Evolutionary conservation across 257 asterid species (phyloP).

Genomic region (Salvia rosmarinus): DNA sequence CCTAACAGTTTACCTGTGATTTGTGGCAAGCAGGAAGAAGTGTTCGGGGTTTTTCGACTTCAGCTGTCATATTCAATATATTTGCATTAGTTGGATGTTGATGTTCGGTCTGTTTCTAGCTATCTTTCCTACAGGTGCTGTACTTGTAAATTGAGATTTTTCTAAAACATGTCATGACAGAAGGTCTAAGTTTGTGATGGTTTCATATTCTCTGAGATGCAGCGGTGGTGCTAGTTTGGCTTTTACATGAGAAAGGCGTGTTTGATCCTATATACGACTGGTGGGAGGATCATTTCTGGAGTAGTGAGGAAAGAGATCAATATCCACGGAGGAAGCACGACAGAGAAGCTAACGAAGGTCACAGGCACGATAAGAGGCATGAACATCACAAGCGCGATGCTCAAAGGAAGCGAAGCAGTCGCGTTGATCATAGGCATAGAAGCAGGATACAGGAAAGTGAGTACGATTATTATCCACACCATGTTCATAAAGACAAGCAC

Average conservation of each 20-base stretch:
- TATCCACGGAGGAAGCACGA: conserved; percentile 35
- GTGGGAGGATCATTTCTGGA: conserved; percentile 91
- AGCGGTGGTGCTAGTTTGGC: conserved; percentile 80
- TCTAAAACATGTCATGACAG: background rate
- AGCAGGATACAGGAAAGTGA: conserved; percentile 49
- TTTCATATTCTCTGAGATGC: conserved; percentile 39
- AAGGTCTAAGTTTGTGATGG: background rate
- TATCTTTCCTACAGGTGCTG: conserved; percentile 79
- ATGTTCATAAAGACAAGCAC: conserved; percentile 70
- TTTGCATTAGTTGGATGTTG: conserved; percentile 84
- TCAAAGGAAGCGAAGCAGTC: conserved; percentile 44
- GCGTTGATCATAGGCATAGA: conserved; percentile 40
- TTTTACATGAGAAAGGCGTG: conserved; percentile 80
- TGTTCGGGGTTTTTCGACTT: conserved; percentile 87
- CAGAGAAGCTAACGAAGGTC: conserved; percentile 38
- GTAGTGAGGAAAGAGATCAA: conserved; percentile 36
- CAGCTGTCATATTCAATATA: conserved; percentile 83
- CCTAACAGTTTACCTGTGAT: conserved; percentile 24
- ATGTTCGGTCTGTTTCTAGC: conserved; percentile 76
- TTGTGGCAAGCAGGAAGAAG: conserved; percentile 56
- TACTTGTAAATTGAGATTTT: conserved; percentile 7
- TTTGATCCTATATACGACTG: conserved; percentile 91
- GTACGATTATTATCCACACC: conserved; percentile 68
- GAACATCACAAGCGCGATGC: conserved; percentile 47
- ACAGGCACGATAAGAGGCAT: conserved; percentile 45